A percentile compares a stretch with the other conserved stretches of the same genome.
These are phyloP conservation scores for Vaccinium macrocarpon DNA, from an alignment of 148 eudicot genomes.

Conservation along the genomic window DNA sequence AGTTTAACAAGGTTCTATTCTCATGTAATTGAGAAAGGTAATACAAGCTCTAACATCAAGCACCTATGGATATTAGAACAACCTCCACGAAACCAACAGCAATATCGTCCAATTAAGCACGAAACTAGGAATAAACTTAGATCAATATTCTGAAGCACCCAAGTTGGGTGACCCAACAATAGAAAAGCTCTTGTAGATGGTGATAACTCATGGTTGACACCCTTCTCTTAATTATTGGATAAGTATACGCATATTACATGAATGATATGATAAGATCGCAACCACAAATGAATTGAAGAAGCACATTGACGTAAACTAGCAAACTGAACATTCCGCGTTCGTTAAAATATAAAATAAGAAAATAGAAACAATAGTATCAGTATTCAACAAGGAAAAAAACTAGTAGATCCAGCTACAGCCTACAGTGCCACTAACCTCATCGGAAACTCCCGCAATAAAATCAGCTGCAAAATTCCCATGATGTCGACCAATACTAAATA, in stretches of 20 bases:
- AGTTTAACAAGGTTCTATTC: not conserved
- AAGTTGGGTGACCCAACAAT: too few species aligned
- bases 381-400: not conserved
- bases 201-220: not conserved
- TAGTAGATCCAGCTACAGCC: not conserved
- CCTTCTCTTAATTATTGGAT: not conserved
- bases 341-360: not conserved
- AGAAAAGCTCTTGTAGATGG: too few species aligned
- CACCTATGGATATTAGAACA: not conserved
- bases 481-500: slow-evolving; percentile 52
- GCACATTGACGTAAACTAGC: not conserved
- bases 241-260: not conserved
- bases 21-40: not conserved
- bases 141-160: too few species aligned
- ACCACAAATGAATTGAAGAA: not conserved
- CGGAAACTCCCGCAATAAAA: slow-evolving; percentile 33
- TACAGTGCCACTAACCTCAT: slow-evolving; percentile 43
- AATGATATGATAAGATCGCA: not conserved
- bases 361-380: not conserved
- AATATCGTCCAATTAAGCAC: not conserved
- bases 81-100: not conserved
- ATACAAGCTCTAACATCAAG: not conserved
- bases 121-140: not conserved
- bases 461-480: slow-evolving; percentile 61
- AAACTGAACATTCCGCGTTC: not conserved